Evolutionary conservation across 768 basidiomycete genomes (phyloP), one percentile per base, ranked within the genome.

Genomic region (Mycena latifolia): DNA sequence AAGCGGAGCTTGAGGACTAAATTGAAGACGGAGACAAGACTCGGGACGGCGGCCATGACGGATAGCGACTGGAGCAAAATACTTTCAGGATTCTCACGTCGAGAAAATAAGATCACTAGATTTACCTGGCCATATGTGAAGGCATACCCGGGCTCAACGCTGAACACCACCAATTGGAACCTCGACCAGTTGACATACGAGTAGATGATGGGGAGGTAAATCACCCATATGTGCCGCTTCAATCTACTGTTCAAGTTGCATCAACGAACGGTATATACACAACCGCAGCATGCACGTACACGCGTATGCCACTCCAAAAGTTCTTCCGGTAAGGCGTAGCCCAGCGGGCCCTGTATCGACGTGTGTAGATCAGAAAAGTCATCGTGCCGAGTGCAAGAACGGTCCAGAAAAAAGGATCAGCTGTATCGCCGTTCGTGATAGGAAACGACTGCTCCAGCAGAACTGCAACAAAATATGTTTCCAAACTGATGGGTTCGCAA

Each of bases 101-200:
- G 41, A 6, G n/a, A 43, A 6, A n/a, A 53, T 12, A 24, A 24
- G 8, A 10, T n/a, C n/a, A n/a, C n/a, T n/a, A 24, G 1, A 53
- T 37, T 27, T 17, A 53, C 51, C 51, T 53, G 51, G 51, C 51
- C 51, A 37, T 53, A 53, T 35, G 51, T 35, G 33, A 53, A 53
- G 33, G 33, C 37, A n/a, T 53, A 53, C 14, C 22, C 51, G 12
- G 51, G 51, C 33, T 53, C 51, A 5, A 53, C 22, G n/a, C n/a
- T n/a, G n/a, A n/a, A n/a, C n/a, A n/a, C 51, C 33, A 22, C 31
- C 31, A 37, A 35, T 35, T 5, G 20, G 6, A 24, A 12, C 5
- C 18, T 5, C 12, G 41, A 43, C 41, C 41, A 43, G 15, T 9
- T 5, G 18, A 43, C 15, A 12, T 35, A 53, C 14, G 31, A 53